Evolutionary conservation across 257 asterid species (phyloP).

Genomic region (Solanum tacnaense): DNA sequence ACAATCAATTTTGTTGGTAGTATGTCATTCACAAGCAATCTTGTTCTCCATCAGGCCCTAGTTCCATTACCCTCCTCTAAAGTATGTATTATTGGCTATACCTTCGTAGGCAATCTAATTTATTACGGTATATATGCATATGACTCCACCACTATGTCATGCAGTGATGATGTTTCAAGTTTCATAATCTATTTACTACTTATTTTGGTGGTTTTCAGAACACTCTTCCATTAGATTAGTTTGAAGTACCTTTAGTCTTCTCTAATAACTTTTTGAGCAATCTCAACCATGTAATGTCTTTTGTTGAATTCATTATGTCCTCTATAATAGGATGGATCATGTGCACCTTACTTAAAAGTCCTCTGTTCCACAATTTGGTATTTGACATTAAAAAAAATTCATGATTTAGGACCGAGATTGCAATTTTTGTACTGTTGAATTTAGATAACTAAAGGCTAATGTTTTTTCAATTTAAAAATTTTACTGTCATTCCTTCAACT

Average conservation of each 20-base stretch:
- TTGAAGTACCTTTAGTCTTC: background rate
- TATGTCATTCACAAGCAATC: background rate
- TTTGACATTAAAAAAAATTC: background rate
- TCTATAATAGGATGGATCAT: background rate
- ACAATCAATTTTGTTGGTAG: background rate
- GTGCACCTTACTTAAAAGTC: background rate
- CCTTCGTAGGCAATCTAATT: background rate
- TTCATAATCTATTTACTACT: background rate
- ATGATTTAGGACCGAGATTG: background rate
- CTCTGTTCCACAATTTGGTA: background rate
- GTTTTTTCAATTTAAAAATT: background rate
- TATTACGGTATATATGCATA: too few relatives aligned
- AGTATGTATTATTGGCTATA: background rate
- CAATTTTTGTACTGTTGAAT: background rate
- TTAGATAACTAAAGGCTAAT: background rate
- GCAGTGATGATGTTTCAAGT: background rate
- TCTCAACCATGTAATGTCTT: background rate
- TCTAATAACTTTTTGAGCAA: background rate
- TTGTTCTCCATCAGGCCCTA: background rate
- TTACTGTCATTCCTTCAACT: background rate
- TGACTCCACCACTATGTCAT: too few relatives aligned
- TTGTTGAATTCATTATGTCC: background rate
- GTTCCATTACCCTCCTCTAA: background rate
- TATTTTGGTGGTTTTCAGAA: background rate
- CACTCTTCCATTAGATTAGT: background rate